phyloP scores from a whole-genome alignment of 2,329 filamentous ascomycete genomes.

The Ascochyta koolunga region DNA sequence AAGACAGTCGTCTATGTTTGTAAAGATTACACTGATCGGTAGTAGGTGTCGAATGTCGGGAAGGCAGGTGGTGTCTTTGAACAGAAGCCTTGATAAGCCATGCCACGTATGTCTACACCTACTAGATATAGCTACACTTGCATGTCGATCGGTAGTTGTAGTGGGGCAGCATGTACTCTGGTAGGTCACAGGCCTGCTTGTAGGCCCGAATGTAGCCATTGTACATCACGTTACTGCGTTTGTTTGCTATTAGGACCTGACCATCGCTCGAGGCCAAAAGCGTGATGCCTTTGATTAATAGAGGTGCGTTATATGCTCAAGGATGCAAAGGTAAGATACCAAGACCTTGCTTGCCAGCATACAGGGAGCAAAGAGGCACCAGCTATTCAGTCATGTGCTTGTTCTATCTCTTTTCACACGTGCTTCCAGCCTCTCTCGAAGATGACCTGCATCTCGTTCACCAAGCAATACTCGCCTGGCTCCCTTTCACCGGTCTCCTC shows the following conservation, averaged over 20 bases:
- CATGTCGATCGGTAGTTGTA: background rate
- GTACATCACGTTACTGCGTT: background rate
- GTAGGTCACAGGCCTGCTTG: background rate
- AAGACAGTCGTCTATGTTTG: background rate
- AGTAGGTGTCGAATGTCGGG: background rate
- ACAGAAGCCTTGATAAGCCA: background rate
- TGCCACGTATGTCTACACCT: conserved; percentile 8
- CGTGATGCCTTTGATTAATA: too few relatives aligned
- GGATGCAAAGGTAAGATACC: too few relatives aligned
- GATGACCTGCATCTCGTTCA: conserved; percentile 50
- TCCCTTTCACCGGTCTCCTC: conserved; percentile 24
- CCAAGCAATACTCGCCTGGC: conserved; percentile 39
- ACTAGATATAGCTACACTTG: conserved; percentile 5
- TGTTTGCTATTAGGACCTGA: background rate
- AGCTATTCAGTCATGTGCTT: background rate
- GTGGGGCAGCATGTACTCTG: background rate
- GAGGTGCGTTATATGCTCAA: too few relatives aligned
- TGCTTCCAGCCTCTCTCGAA: conserved; percentile 46
- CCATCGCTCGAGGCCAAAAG: background rate
- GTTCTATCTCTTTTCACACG: conserved; percentile 27
- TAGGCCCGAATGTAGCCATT: conserved; percentile 1
- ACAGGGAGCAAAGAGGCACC: background rate
- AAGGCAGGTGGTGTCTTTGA: background rate
- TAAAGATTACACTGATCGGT: background rate
- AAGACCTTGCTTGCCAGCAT: too few relatives aligned